Evolutionary conservation across 805 yeast species (phyloP).

Genomic region (Torulaspora delbrueckii): DNA sequence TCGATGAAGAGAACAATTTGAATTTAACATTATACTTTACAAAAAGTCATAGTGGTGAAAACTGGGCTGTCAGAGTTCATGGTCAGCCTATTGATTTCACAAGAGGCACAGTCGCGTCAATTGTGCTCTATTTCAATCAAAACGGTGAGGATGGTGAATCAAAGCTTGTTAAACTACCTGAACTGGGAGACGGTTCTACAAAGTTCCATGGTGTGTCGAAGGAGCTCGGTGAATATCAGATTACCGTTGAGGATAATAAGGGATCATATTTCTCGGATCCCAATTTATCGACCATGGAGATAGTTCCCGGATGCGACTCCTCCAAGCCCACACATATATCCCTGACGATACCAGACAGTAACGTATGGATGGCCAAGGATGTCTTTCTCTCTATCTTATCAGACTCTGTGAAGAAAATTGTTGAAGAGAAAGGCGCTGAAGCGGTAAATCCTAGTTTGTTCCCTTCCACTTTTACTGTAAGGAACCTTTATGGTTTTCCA

Average conservation of each 20-base stretch:
- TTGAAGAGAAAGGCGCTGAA: constrained; percentile 14
- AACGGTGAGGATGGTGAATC: constrained; percentile 45
- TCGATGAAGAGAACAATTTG: constrained; percentile 60
- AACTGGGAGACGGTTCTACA: constrained; percentile 26
- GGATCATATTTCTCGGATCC: constrained; percentile 28
- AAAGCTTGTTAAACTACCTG: constrained; percentile 21
- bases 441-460: constrained; percentile 28
- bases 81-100: constrained; percentile 56
- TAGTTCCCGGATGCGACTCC: constrained; percentile 48
- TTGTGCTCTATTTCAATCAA: constrained; percentile 74
- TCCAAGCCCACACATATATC: constrained; percentile 59
- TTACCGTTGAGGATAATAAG: constrained; percentile 57
- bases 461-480: constrained; percentile 48
- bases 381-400: constrained; percentile 64
- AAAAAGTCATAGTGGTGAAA: constrained; percentile 61
- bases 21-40: constrained; percentile 67
- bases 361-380: constrained; percentile 75
- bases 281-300: constrained; percentile 27
- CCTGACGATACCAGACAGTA: constrained; percentile 63
- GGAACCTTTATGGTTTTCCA: constrained; percentile 53
- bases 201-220: constrained; percentile 49
- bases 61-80: constrained; percentile 75
- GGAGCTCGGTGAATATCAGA: constrained; percentile 61
- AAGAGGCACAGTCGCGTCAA: constrained; percentile 49
- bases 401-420: constrained; percentile 55